These are phyloP conservation scores for Veloboletus limbatus DNA, from an alignment of 1,284 basidiomycete species.

Conservation along the genomic window DNA sequence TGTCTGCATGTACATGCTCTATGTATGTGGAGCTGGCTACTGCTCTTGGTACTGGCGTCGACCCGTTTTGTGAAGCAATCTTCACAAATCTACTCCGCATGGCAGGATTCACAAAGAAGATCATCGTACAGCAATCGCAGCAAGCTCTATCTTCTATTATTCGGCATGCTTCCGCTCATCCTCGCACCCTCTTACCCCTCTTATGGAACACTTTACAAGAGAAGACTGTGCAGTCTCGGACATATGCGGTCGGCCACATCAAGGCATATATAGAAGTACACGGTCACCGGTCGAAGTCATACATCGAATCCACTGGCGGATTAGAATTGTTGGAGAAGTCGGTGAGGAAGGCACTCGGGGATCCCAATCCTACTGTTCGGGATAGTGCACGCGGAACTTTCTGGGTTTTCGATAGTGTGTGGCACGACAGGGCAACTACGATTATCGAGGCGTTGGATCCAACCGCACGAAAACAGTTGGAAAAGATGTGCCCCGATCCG, in stretches of 20 bases:
- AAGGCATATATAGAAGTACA: slow-evolving; percentile 74
- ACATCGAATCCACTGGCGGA: slow-evolving; percentile 66
- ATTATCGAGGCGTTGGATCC: slow-evolving; percentile 74
- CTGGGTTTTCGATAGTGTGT: slow-evolving; percentile 79
- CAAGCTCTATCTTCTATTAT: slow-evolving; percentile 69
- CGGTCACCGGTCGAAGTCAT: slow-evolving; percentile 55
- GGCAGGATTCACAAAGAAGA: slow-evolving; percentile 94
- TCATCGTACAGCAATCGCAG: slow-evolving; percentile 87
- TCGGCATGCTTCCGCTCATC: slow-evolving; percentile 65
- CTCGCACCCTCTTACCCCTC: slow-evolving; percentile 69
- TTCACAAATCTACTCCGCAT: slow-evolving; percentile 79
- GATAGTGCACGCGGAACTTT: slow-evolving; percentile 74
- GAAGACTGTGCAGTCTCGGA: slow-evolving; percentile 81
- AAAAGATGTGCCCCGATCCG: slow-evolving; percentile 74
- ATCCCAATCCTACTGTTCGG: slow-evolving; percentile 79
- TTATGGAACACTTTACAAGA: slow-evolving; percentile 78
- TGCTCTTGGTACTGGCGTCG: slow-evolving; percentile 67
- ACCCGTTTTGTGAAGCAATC: slow-evolving; percentile 76
- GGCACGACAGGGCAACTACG: slow-evolving; percentile 63
- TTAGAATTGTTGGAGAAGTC: slow-evolving; percentile 70
- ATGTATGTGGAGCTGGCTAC: slow-evolving; percentile 78
- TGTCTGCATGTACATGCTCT: slow-evolving; percentile 76
- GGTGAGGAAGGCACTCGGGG: slow-evolving; percentile 70
- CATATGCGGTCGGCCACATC: slow-evolving; percentile 65
- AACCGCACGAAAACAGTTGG: slow-evolving; percentile 76